phyloP scores from a whole-genome alignment of 2,329 filamentous ascomycete genomes.

The Mycosphaerella sp. region DNA sequence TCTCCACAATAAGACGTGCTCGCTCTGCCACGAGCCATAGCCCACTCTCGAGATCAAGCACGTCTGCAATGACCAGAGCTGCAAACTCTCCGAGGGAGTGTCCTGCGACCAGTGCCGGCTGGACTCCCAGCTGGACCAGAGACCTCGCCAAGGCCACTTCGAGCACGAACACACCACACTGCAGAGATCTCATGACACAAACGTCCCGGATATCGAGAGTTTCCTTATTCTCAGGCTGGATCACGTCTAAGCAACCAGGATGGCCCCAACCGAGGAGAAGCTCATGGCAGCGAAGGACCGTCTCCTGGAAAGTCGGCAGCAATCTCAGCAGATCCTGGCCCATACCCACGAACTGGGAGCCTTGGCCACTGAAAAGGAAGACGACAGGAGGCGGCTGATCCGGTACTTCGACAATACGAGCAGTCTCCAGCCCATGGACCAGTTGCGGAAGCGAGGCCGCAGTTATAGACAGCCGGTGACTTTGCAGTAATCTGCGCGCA shows the following conservation, averaged over 20 bases:
- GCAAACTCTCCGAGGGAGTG: conserved; percentile 38
- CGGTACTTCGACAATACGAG: not conserved
- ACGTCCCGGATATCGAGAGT: too few species aligned
- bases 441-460: conserved; percentile 4
- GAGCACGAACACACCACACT: too few species aligned
- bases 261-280: too few species aligned
- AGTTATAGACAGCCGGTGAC: conserved; percentile 12
- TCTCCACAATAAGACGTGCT: conserved; percentile 18
- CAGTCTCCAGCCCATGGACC: not conserved
- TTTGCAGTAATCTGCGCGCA: conserved; percentile 25
- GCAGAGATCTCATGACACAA: too few species aligned
- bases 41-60: conserved; percentile 30
- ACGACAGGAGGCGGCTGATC: conserved; percentile 22
- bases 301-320: too few species aligned
- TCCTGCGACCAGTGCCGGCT: conserved; percentile 26
- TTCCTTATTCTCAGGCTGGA: too few species aligned
- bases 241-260: too few species aligned
- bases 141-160: conserved; percentile 38
- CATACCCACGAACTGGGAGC: conserved; percentile 9
- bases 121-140: conserved; percentile 28
- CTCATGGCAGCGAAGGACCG: too few species aligned
- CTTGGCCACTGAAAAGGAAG: conserved; percentile 39
- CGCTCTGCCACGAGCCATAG: conserved; percentile 34
- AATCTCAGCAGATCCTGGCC: too few species aligned
- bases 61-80: conserved; percentile 33